Base-by-base conservation (phyloP, 768 basidiomycete genomes). In the Fomitopsis serialis region DNA sequence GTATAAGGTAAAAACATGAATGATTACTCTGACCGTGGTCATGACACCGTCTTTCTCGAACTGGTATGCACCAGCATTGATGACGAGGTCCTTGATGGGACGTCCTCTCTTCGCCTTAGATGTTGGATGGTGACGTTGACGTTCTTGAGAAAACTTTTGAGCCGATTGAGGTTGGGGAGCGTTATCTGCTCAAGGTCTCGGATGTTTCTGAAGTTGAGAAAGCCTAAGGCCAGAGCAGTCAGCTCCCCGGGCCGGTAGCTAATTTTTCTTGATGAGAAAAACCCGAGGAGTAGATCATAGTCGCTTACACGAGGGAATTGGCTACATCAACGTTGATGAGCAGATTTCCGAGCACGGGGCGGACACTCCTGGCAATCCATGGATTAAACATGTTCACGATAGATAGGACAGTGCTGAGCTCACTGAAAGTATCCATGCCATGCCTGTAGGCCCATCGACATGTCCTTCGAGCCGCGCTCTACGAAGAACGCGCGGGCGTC, bases 21-120 rank as follows among this genome's bases (percentile, higher is more conserved):
- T n/a, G 21, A 50, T 54, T 54, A 45, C 19, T 45, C 45, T 2
- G 9, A 19, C 55, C 52, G 62, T 21, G 62, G 79, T 81, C 52
- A 65, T 63, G 2, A 82, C 51, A 42, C 66, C 61, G 35, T 63
- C 68, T 36, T 73, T 72, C 59, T 75, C 68, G 48, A 84, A 83
- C 1, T 55, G 42, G 42, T 60, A 70, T 0, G 61, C 40, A 0
- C 78, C 81, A 7, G 70, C 82, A 0, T 59, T 59, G 0, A 65
- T 56, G 0, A 77, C 66, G 12, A 54, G 77, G 56, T 3, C 69
- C 66, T 3, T 63, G 59, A 27, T 82, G 2, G 70, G 13, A 64
- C 74, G 53, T 72, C 74, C 43, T 9, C 59, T 25, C 53, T 58
- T 17, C 36, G 50, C 21, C 61, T 27, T 32, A 5, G 47, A 32